Conservation (phyloP, 768 basidiomycete genomes). For the Sarcomyxa edulis region DNA sequence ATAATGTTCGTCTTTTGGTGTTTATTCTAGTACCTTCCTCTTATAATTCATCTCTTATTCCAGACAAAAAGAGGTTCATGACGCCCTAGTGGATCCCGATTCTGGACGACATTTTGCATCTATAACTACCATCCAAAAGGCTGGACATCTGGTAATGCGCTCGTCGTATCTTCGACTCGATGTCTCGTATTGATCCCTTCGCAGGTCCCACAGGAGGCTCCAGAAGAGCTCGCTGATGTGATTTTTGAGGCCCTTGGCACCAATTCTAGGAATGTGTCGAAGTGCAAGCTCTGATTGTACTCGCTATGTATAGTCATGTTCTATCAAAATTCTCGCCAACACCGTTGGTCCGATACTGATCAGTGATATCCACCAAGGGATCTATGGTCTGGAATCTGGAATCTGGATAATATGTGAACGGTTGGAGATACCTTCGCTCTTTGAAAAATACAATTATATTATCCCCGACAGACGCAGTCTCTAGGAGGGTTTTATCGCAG, state of each 20-base stretch:
- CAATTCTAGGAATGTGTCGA: background rate
- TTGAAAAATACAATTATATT: too few species aligned
- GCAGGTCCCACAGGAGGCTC: constrained; percentile 12
- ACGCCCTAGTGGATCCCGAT: constrained; percentile 25
- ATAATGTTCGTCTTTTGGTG: constrained; percentile 41
- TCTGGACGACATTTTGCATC: constrained; percentile 31
- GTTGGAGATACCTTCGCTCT: too few species aligned
- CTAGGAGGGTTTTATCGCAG: too few species aligned
- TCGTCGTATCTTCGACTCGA: background rate
- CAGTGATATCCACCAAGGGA: too few species aligned
- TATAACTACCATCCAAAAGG: constrained; percentile 17
- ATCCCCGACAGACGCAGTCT: too few species aligned
- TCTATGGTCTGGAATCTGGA: too few species aligned
- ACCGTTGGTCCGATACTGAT: too few species aligned
- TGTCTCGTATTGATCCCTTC: background rate
- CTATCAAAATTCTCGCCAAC: too few species aligned
- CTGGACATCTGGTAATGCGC: constrained; percentile 26
- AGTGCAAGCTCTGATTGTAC: constrained; percentile 4
- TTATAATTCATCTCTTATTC: background rate
- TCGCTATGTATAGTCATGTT: too few species aligned
- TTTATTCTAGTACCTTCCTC: background rate
- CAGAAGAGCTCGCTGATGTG: constrained; percentile 8
- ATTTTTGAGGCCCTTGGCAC: constrained; percentile 6
- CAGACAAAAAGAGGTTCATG: constrained; percentile 31
- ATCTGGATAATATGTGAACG: too few species aligned